Base-by-base conservation (phyloP, 2,329 filamentous ascomycete species). In the Herpotrichia juniperi region DNA sequence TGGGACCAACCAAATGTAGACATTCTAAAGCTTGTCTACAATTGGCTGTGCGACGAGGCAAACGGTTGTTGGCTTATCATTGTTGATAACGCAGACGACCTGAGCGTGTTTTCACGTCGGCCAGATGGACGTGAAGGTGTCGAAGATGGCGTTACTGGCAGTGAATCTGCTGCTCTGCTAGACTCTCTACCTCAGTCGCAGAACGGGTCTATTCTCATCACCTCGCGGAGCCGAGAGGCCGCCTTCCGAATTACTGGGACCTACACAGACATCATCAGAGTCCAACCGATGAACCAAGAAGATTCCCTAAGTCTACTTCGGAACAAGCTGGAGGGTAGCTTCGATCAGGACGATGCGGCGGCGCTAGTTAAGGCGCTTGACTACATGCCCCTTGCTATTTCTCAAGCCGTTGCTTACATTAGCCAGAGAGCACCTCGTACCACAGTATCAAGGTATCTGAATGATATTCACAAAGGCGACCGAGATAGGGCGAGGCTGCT, bases 361-460 rank as follows among this genome's bases (percentile, higher is more conserved):
- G 51, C 35, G 39, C 52, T 62, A 28, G 50, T 56, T 16, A 24
- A 46, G 2, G 61, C 63, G 14, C 65, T 75, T 2, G 72, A 72
- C 2, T 53, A 46, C 42, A 68, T 73, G 32, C 72, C 72, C 10
- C 66, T 74, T 19, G 69, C 69, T 0, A 66, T 74, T 5, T 45
- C 62, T 2, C 67, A 74, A 39, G 39, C 39, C 4, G 39, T 22
- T 4, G 39, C 39, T n/a, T 42, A 26, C 48, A 53, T 53, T 24
- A 40, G 17, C 3, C 35, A 17, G 5, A 42, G 46, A 46, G 50
- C 21, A 26, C 30, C 43, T 4, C 32, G 12, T 9, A 40, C 21
- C 3, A 45, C 39, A 10, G 44, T 53, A 5, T 24, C 45, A 22
- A 22, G 4, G 14, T 53, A 53, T 24, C 45, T 53, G 22, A 22